Conservation (phyloP, 106 monocot species). For the Alisma plantagoaquatica region DNA sequence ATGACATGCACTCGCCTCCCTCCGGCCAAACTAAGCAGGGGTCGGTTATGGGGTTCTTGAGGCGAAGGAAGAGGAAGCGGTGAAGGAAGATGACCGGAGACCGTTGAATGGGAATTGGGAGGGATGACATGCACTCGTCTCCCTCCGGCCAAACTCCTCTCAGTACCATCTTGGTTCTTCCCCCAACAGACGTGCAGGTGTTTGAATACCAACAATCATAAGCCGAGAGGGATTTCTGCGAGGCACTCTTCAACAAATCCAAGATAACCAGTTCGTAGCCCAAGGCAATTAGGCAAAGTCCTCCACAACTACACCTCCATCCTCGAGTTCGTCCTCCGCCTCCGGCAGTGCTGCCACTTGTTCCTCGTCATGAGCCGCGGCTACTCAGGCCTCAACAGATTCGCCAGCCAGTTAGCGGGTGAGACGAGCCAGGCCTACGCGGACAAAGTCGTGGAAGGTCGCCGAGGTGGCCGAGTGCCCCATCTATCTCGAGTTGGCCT, state of each 20-base stretch:
- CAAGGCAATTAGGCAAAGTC: conserved; percentile 89
- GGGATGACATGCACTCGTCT: too few relatives aligned
- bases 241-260: conserved; percentile 69
- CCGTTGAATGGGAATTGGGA: too few relatives aligned
- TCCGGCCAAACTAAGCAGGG: too few relatives aligned
- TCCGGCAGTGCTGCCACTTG: conserved; percentile 83
- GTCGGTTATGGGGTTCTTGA: too few relatives aligned
- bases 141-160: too few relatives aligned
- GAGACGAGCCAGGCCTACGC: conserved; percentile 33
- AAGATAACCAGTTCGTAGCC: conserved; percentile 77
- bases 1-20: too few relatives aligned
- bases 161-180: conserved; percentile 88
- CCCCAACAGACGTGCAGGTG: conserved; percentile 42
- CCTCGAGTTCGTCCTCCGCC: conserved; percentile 69
- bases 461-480: conserved; percentile 67
- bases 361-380: conserved; percentile 66
- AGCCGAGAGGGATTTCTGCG: conserved; percentile 73
- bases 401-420: conserved; percentile 48
- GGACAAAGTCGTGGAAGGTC: conserved; percentile 62
- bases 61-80: too few relatives aligned
- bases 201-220: conserved; percentile 69
- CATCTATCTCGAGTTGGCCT: conserved; percentile 77
- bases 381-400: conserved; percentile 44
- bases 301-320: conserved; percentile 81
- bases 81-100: too few relatives aligned